phyloP scores from a whole-genome alignment of 192 early-diverging fungal species.

The Glomus cerebriforme region DNA sequence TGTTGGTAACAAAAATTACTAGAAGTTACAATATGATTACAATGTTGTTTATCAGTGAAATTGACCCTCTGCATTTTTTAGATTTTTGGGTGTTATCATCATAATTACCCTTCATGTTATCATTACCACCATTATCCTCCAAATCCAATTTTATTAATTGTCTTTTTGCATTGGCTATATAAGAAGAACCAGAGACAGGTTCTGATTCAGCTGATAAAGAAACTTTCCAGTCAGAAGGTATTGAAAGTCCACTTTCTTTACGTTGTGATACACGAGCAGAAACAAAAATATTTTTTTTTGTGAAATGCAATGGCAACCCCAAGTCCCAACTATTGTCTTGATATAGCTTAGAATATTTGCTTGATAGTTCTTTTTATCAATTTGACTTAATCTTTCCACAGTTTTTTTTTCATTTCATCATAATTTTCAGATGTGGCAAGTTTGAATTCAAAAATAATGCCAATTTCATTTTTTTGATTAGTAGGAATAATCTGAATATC shows the following conservation, averaged over 20 bases:
- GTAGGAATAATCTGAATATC: no score
- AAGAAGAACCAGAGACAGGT: no score
- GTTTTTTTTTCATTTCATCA: background rate
- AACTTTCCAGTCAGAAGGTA: background rate
- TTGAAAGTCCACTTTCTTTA: background rate
- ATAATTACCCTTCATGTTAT: no score
- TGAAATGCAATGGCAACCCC: conserved; percentile 1
- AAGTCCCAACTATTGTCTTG: background rate
- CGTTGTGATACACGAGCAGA: background rate
- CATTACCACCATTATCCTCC: no score
- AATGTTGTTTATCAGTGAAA: no score
- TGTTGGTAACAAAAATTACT: no score
- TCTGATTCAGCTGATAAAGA: conserved; percentile 7
- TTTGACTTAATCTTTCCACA: background rate
- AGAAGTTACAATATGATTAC: no score
- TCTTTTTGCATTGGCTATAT: no score
- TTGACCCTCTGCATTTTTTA: no score
- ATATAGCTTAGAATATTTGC: conserved; percentile 5
- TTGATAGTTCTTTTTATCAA: background rate
- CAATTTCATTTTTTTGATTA: background rate
- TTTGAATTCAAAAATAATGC: conserved; percentile 5
- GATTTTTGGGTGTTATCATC: no score
- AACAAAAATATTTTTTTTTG: background rate
- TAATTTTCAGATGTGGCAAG: background rate
- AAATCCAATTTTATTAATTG: no score